Conservation (phyloP, 176 grass and related monocot species). For the Lolium perenne region DNA sequence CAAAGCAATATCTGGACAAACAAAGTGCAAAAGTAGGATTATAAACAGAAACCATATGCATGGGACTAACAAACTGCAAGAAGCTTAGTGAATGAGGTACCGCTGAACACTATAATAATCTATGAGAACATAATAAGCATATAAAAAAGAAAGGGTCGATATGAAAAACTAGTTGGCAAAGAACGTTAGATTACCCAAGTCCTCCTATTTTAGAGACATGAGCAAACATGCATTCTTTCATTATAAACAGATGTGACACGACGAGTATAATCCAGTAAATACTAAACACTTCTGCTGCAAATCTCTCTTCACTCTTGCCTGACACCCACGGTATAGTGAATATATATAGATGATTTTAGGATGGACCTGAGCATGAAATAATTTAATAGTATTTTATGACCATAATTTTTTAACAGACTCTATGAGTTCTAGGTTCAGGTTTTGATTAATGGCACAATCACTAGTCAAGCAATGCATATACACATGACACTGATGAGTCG, state of each 20-base stretch:
- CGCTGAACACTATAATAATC: constrained; percentile 29
- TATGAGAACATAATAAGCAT: background rate
- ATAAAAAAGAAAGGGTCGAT: background rate
- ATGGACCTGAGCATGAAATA: constrained; percentile 13
- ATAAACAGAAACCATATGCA: constrained; percentile 24
- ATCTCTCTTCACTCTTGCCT: constrained; percentile 16
- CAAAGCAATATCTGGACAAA: constrained; percentile 77
- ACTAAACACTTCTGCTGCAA: constrained; percentile 1
- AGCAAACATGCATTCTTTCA: constrained; percentile 20
- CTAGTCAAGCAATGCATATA: constrained; percentile 1
- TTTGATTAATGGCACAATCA: constrained; percentile 8
- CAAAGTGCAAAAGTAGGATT: constrained; percentile 42
- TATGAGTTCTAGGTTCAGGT: background rate
- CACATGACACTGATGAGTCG: constrained; percentile 23
- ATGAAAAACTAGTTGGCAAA: constrained; percentile 19
- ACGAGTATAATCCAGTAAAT: constrained; percentile 15
- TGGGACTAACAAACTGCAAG: constrained; percentile 28
- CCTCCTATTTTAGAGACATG: background rate
- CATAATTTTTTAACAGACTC: background rate
- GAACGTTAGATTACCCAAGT: background rate
- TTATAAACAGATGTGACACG: background rate
- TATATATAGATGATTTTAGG: constrained; percentile 5
- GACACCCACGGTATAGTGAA: background rate
- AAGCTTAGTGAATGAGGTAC: constrained; percentile 36
- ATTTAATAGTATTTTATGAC: background rate